Evolutionary conservation across 2,329 filamentous ascomycete genomes (phyloP).

Genomic region (Pseudogymnoascus sp.): DNA sequence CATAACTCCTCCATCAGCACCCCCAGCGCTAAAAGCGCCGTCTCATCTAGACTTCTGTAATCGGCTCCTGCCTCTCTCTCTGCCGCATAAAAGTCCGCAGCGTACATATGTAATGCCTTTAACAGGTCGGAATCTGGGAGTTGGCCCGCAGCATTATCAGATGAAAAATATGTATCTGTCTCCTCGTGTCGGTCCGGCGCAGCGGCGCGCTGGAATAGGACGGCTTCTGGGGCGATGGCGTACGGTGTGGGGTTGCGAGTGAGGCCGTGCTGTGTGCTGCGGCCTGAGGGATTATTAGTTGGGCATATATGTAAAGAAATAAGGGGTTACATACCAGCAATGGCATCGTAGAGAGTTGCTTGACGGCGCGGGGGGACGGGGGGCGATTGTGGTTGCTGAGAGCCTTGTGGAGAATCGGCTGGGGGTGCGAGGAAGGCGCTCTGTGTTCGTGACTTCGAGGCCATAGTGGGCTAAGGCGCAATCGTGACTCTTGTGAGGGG

Average conservation of each 20-base stretch:
- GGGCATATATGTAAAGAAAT: background rate
- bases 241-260: conserved; percentile 23
- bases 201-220: conserved; percentile 57
- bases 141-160: conserved; percentile 47
- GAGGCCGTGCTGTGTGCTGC: conserved; percentile 23
- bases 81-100: conserved; percentile 55
- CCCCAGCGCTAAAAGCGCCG: conserved; percentile 66
- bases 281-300: background rate
- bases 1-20: conserved; percentile 67
- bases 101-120: conserved; percentile 60
- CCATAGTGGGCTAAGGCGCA: background rate
- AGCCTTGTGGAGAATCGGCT: background rate
- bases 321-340: conserved; percentile 48
- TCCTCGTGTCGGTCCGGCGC: conserved; percentile 64
- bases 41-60: conserved; percentile 66
- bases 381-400: background rate
- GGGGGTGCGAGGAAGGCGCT: conserved; percentile 15
- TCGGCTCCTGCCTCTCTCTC: conserved; percentile 27
- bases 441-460: background rate
- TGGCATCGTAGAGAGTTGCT: conserved; percentile 64
- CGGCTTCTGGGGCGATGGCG: conserved; percentile 58
- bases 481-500: background rate
- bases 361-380: conserved; percentile 18
- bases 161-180: conserved; percentile 63
- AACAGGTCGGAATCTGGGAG: conserved; percentile 65